A percentile compares a stretch with the other conserved stretches of the same genome.
Evolutionary conservation across 1,284 basidiomycete species (phyloP).

Genomic region (Tetrapyrgos nigripes): DNA sequence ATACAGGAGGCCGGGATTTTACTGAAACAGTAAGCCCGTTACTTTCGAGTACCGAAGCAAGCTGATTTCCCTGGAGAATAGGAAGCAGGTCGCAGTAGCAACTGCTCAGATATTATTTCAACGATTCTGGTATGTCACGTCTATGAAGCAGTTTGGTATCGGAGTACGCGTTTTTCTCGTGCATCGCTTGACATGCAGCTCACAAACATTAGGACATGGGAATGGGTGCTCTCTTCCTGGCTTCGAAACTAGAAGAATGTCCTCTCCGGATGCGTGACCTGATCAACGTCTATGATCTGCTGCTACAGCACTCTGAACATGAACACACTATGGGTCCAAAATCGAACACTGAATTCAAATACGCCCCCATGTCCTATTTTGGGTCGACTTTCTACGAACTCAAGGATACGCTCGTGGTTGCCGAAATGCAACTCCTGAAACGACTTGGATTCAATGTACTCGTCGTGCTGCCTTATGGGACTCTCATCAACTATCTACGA

Average conservation of each 20-base stretch:
- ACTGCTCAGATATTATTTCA: constrained; percentile 97
- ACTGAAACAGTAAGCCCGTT: constrained; percentile 75
- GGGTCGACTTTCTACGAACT: constrained; percentile 84
- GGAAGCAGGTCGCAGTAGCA: constrained; percentile 96
- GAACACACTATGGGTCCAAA: constrained; percentile 31
- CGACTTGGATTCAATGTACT: constrained; percentile 89
- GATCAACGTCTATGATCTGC: constrained; percentile 92
- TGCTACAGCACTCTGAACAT: constrained; percentile 71
- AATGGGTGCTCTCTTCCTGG: constrained; percentile 93
- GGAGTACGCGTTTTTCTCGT: constrained; percentile 60
- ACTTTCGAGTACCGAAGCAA: constrained; percentile 17
- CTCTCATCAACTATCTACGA: constrained; percentile 94
- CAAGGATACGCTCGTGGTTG: constrained; percentile 90
- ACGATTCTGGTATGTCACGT: constrained; percentile 96
- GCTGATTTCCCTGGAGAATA: constrained; percentile 38
- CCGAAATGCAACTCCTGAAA: constrained; percentile 98
- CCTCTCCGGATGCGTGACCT: constrained; percentile 91
- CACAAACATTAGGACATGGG: constrained; percentile 75
- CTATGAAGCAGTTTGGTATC: constrained; percentile 92
- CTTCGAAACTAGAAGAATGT: constrained; percentile 96
- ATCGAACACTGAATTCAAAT: constrained; percentile 61
- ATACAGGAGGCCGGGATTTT: constrained; percentile 95
- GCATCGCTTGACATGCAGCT: constrained; percentile 3
- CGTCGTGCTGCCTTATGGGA: constrained; percentile 92
- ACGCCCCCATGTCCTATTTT: constrained; percentile 87